Evolutionary conservation across 2,329 filamentous ascomycete species (phyloP).

Genomic region (Esteya vermicola): DNA sequence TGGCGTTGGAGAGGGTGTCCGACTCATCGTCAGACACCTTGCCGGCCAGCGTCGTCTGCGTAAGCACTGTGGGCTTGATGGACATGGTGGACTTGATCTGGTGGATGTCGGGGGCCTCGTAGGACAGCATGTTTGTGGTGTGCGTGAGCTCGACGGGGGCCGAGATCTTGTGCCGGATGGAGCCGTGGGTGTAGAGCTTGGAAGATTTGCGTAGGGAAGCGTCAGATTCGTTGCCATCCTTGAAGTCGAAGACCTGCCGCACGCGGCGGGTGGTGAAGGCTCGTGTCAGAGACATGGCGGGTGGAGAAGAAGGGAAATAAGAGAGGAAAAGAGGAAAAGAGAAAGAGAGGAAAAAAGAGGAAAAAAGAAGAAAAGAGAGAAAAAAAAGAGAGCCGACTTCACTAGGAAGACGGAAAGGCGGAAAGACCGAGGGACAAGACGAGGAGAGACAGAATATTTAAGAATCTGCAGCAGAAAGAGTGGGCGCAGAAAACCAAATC

Average conservation of each 20-base stretch:
- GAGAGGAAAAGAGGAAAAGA: conserved; percentile 1
- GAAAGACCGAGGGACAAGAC: too few relatives aligned
- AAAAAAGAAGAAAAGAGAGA: background rate
- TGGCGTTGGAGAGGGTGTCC: conserved; percentile 44
- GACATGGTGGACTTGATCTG: conserved; percentile 24
- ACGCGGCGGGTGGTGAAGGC: conserved; percentile 58
- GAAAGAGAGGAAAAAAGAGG: background rate
- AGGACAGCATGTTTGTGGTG: conserved; percentile 91
- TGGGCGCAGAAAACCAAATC: too few relatives aligned
- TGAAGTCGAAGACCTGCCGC: conserved; percentile 36
- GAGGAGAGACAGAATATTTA: too few relatives aligned
- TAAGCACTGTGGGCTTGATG: conserved; percentile 28
- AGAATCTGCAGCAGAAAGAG: too few relatives aligned
- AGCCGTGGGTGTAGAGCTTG: conserved; percentile 26
- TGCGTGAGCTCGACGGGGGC: conserved; percentile 75
- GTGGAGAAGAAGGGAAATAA: background rate
- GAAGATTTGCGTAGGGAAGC: conserved; percentile 31
- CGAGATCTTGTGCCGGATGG: conserved; percentile 64
- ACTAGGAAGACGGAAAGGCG: too few relatives aligned
- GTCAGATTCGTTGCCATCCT: conserved; percentile 21
- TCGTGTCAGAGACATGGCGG: conserved; percentile 38
- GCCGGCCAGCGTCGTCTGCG: conserved; percentile 37
- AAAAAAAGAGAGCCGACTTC: background rate
- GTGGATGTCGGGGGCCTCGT: conserved; percentile 78
- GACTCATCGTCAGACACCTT: conserved; percentile 57